phyloP scores from a whole-genome alignment of 78 protist species.

The Pelomyxa schiedti region DNA sequence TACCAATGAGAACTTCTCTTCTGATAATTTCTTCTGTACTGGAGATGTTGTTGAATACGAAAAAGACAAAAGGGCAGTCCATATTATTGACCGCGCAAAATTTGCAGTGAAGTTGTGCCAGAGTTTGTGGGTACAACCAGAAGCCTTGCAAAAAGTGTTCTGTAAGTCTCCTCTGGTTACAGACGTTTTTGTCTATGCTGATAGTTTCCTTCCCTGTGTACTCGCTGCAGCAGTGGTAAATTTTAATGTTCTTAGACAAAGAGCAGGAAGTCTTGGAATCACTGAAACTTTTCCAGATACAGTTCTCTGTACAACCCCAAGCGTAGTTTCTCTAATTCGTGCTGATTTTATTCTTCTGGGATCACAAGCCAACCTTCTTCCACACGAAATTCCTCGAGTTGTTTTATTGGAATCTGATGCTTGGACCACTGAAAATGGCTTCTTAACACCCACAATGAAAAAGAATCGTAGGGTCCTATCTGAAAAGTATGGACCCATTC shows the following conservation, averaged over 20 bases:
- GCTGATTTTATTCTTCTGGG: constrained; percentile 21
- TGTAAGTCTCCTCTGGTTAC: constrained; percentile 38
- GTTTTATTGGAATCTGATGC: constrained; percentile 29
- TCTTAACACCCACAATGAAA: constrained; percentile 75
- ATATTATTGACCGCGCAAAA: constrained; percentile 89
- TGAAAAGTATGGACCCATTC: constrained; percentile 14
- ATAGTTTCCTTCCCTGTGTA: constrained; percentile 30
- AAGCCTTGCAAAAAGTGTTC: constrained; percentile 37
- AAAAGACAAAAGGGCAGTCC: constrained; percentile 64
- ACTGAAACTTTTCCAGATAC: too few relatives aligned
- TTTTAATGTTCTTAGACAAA: constrained; percentile 8
- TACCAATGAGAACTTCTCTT: constrained; percentile 1
- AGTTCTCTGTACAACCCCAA: too few relatives aligned
- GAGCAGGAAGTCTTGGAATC: neutral
- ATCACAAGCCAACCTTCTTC: constrained; percentile 38
- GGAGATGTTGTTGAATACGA: constrained; percentile 97
- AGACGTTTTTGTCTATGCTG: constrained; percentile 52
- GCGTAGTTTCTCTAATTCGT: constrained; percentile 25
- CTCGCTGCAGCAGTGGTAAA: constrained; percentile 61
- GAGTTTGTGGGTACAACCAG: constrained; percentile 94
- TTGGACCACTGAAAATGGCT: constrained; percentile 50
- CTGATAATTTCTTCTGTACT: constrained; percentile 79
- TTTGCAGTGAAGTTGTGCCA: constrained; percentile 79
- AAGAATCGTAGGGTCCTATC: constrained; percentile 42
- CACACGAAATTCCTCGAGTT: constrained; percentile 36